Evolutionary conservation across 1,284 basidiomycete species (phyloP), one percentile per base, ranked within the genome.

Genomic region (Marasmius tenuissimus): DNA sequence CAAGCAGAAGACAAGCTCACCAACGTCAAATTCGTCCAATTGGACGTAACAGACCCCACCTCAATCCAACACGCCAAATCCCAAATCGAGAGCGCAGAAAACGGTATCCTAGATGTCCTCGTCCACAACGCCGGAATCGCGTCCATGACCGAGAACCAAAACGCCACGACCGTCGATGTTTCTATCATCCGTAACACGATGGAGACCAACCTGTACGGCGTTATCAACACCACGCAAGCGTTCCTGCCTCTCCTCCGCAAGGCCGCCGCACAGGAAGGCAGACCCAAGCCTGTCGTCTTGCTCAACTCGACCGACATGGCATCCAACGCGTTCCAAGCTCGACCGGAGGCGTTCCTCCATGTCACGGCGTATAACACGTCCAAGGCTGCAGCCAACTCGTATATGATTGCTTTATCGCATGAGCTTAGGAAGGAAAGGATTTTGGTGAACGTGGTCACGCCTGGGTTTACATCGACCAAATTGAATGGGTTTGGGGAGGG

Each of bases 41-140:
- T 78, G 20, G 76, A 78, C 59, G 60, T 77, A 18, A 78, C 76
- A 7, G 71, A 77, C 48, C 18, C 69, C 40, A 67, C 67, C 3
- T 74, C 76, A 6, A 70, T 81, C 42, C 61, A 69, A 48, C 67
- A 75, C 45, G 75, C 78, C n/a, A 71, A 71, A 53, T 69, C 71
- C 1, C 56, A 66, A 22, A 78, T 82, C 49, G 71, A 78, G 61
- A 72, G 75, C 4, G 27, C 27, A 20, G 75, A 69, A 0, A 76
- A 81, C 60, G 81, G 81, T 0, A 73, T 69, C 7, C 68, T 84
- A 38, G 78, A 84, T 65, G 76, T 81, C 10, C 71, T 84, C 34
- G 78, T 84, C 40, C 82, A 83, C 69, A 83, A 83, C 61, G 81
- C 81, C 12, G 81, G 75, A 1, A 70, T 74, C 51, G 69, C 69